Percentiles rank a stretch among this genome's conserved stretches.
Conservation (phyloP, 73 alveolate genomes). For the Diophrys appendiculata region DNA sequence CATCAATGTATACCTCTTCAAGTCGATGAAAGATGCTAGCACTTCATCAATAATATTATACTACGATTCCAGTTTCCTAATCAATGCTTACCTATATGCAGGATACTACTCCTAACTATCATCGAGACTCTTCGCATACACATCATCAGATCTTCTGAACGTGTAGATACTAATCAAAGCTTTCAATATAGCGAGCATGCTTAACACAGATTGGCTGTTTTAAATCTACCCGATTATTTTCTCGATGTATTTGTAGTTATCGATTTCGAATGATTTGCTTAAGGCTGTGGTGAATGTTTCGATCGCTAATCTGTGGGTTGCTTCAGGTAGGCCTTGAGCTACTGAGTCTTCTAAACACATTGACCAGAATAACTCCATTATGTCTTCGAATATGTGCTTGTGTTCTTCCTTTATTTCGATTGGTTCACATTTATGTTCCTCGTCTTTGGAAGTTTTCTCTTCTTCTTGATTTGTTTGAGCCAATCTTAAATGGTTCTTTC, state of each 20-base stretch:
- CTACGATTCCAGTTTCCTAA: conserved; percentile 34
- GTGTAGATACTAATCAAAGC: background rate
- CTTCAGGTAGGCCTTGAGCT: conserved; percentile 23
- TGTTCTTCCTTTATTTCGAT: conserved; percentile 8
- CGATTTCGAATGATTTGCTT: conserved; percentile 29
- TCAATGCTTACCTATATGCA: conserved; percentile 31
- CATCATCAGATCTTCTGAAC: background rate
- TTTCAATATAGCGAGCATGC: conserved; percentile 26
- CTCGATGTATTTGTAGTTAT: conserved; percentile 43
- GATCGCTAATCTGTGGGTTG: conserved; percentile 51
- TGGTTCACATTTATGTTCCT: conserved; percentile 11
- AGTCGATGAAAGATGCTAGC: conserved; percentile 52
- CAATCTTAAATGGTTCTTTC: background rate
- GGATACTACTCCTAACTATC: background rate
- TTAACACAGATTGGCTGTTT: conserved; percentile 47
- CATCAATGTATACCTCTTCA: conserved; percentile 38
- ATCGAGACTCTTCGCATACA: background rate
- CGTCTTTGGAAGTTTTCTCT: background rate
- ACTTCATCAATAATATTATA: conserved; percentile 31
- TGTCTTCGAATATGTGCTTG: background rate
- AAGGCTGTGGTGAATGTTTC: conserved; percentile 46
- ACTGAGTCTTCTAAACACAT: conserved; percentile 45
- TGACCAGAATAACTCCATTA: conserved; percentile 52
- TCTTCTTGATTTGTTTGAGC: conserved; percentile 12
- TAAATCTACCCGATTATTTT: conserved; percentile 49